Conservation (phyloP, 345 rosid genomes). For the Brassica juncea region DNA sequence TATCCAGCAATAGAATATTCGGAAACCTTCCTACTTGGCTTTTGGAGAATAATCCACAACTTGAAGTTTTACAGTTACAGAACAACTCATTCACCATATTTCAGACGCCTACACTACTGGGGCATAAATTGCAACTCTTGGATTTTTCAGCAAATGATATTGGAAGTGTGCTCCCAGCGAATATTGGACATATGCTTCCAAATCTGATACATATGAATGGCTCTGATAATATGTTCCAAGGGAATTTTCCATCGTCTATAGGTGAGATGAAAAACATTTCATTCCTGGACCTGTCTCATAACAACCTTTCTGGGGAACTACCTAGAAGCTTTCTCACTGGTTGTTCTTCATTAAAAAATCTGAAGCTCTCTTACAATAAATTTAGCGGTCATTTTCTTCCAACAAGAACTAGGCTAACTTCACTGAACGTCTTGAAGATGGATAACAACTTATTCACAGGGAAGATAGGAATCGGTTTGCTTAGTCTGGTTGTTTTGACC, state of each 20-base stretch:
- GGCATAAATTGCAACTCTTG: too few species aligned
- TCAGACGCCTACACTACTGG: too few species aligned
- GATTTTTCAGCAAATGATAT: not conserved
- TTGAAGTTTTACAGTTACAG: not conserved
- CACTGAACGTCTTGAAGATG: not conserved
- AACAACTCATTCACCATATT: not conserved
- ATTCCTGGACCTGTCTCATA: not conserved
- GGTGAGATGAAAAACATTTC: not conserved
- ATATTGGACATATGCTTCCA: not conserved
- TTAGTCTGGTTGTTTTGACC: not conserved
- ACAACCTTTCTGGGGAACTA: not conserved
- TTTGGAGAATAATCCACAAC: not conserved
- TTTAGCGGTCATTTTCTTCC: too few species aligned
- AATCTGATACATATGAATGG: not conserved
- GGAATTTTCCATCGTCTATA: not conserved
- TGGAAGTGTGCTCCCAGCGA: too few species aligned
- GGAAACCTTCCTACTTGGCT: too few species aligned
- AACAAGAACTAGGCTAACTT: too few species aligned
- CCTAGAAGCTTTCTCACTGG: not conserved
- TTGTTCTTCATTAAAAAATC: not conserved
- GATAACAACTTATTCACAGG: not conserved
- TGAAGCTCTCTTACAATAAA: constrained; percentile 2
- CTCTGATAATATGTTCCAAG: not conserved
- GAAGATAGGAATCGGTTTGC: not conserved
- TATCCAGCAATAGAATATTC: too few species aligned